phyloP scores from a whole-genome alignment of 2,329 filamentous ascomycete genomes.

The Corynespora cassiicola region DNA sequence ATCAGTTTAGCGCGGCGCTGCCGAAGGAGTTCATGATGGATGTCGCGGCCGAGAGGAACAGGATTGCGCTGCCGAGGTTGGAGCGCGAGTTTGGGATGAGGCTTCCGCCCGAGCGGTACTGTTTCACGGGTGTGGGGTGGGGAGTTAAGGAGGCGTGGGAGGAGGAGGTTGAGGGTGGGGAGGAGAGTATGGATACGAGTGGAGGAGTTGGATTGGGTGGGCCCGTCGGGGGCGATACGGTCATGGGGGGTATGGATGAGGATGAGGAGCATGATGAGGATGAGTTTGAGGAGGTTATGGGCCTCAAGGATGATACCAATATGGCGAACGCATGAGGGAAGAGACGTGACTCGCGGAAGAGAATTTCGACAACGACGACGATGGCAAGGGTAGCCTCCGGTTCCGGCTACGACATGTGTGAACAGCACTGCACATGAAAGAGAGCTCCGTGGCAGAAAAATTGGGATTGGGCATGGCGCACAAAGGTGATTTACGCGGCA shows the following conservation, averaged over 20 bases:
- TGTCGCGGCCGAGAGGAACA: conserved; percentile 63
- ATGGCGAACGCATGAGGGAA: conserved; percentile 42
- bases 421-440: no score
- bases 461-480: no score
- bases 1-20: conserved; percentile 70
- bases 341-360: no score
- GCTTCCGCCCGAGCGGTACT: conserved; percentile 67
- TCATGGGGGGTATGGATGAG: conserved; percentile 43
- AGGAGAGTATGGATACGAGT: conserved; percentile 54
- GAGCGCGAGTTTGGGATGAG: conserved; percentile 64
- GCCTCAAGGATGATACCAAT: conserved; percentile 35
- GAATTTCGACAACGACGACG: no score
- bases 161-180: conserved; percentile 66
- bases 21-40: conserved; percentile 80
- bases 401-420: no score
- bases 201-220: conserved; percentile 52
- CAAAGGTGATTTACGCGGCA: no score
- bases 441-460: no score
- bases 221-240: conserved; percentile 34
- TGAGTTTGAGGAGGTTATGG: conserved; percentile 52
- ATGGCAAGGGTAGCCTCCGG: no score
- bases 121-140: conserved; percentile 45
- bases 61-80: conserved; percentile 47
- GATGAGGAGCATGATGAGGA: conserved; percentile 49
- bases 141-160: conserved; percentile 59